A percentile compares a stretch with the other conserved stretches of the same genome.
These are phyloP conservation scores for Diaporthe sp. DNA, from an alignment of 2,329 filamentous ascomycete genomes.

Conservation along the genomic window DNA sequence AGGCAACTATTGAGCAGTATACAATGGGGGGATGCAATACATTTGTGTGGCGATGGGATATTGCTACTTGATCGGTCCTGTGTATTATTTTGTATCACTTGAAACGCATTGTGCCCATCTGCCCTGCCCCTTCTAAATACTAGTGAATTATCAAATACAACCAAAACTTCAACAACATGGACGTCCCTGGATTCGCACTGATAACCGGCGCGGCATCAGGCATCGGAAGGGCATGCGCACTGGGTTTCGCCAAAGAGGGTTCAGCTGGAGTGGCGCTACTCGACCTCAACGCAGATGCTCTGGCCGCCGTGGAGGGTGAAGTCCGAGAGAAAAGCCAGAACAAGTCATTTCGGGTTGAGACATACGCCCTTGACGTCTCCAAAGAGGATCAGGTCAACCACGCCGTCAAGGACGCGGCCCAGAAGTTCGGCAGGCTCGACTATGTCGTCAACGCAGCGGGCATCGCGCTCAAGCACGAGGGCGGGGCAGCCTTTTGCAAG, in stretches of 20 bases:
- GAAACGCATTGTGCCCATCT: background rate
- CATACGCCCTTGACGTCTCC: slow-evolving; percentile 46
- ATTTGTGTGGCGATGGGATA: background rate
- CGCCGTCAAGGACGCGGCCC: slow-evolving; percentile 47
- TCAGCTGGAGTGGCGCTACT: slow-evolving; percentile 48
- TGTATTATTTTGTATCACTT: too few relatives aligned
- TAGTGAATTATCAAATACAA: background rate
- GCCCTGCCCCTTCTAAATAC: background rate
- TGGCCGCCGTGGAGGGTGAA: slow-evolving; percentile 42
- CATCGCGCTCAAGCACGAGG: slow-evolving; percentile 54
- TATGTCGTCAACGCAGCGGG: slow-evolving; percentile 59
- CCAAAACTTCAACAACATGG: slow-evolving; percentile 40
- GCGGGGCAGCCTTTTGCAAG: slow-evolving; percentile 53
- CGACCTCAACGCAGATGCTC: slow-evolving; percentile 45
- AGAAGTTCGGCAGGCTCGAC: slow-evolving; percentile 55
- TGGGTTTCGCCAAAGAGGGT: slow-evolving; percentile 48
- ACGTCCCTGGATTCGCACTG: slow-evolving; percentile 51
- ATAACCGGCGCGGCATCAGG: slow-evolving; percentile 52
- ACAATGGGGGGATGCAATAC: background rate
- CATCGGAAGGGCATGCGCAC: slow-evolving; percentile 50
- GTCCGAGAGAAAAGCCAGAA: slow-evolving; percentile 41
- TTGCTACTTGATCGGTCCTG: too few relatives aligned
- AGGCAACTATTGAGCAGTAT: background rate
- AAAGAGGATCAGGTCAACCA: slow-evolving; percentile 49
- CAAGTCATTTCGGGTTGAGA: background rate